Percentiles rank a stretch among this genome's conserved stretches.
Evolutionary conservation across 345 rosid species (phyloP).

Genomic region (Sonneratia caseolaris): DNA sequence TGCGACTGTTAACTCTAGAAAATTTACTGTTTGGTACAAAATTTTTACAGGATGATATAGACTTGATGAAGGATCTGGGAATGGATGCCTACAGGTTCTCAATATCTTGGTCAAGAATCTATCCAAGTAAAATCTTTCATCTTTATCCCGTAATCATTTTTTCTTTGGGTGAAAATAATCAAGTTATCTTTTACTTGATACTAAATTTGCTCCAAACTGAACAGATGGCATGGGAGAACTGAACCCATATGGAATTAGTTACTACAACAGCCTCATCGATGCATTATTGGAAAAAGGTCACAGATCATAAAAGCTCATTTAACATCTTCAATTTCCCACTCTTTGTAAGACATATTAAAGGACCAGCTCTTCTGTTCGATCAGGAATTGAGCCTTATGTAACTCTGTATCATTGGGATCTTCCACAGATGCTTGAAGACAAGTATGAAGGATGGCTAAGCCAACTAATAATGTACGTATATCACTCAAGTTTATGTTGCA

Average conservation of each 20-base stretch:
- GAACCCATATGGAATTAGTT: slow-evolving; percentile 53
- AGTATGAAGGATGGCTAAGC: slow-evolving; percentile 78
- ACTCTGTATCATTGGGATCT: slow-evolving; percentile 98
- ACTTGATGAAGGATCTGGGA: slow-evolving; percentile 75
- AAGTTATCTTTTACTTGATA: slow-evolving; percentile 1
- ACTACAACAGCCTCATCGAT: slow-evolving; percentile 66
- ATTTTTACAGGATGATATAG: slow-evolving; percentile 54
- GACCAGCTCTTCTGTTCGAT: slow-evolving; percentile 14
- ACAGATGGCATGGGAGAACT: slow-evolving; percentile 80
- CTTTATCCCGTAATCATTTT: neutral
- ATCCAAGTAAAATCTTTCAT: slow-evolving; percentile 46
- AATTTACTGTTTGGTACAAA: neutral
- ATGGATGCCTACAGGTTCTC: slow-evolving; percentile 93
- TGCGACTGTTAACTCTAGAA: neutral
- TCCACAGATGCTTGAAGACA: slow-evolving; percentile 83
- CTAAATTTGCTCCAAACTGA: neutral
- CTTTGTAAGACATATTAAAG: neutral
- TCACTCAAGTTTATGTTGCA: neutral
- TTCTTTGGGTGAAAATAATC: too few relatives aligned
- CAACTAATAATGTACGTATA: slow-evolving; percentile 52
- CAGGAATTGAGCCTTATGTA: slow-evolving; percentile 82
- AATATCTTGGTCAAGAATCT: slow-evolving; percentile 90
- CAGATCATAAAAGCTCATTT: neutral
- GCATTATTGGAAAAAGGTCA: slow-evolving; percentile 61
- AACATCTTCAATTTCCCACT: neutral